Evolutionary conservation across 2,329 filamentous ascomycete species (phyloP).

Genomic region (Pseudogymnoascus sp.): DNA sequence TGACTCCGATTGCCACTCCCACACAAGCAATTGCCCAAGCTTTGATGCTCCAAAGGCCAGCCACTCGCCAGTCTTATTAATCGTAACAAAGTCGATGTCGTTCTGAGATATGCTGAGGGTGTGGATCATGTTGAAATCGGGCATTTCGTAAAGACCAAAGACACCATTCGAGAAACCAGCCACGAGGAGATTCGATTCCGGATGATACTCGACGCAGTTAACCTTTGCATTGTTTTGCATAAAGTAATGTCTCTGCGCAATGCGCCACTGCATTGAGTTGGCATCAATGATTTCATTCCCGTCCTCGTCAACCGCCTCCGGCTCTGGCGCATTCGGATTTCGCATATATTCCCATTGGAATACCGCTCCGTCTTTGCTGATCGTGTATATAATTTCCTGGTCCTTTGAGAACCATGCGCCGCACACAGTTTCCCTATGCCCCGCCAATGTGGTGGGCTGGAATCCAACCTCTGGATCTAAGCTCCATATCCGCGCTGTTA

Average conservation of each 20-base stretch:
- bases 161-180: slow-evolving; percentile 91
- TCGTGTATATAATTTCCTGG: slow-evolving; percentile 91
- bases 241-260: slow-evolving; percentile 86
- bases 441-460: slow-evolving; percentile 77
- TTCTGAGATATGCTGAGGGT: slow-evolving; percentile 90
- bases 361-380: slow-evolving; percentile 93
- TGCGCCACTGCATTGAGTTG: slow-evolving; percentile 75
- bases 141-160: slow-evolving; percentile 91
- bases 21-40: slow-evolving; percentile 89
- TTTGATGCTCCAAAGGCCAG: slow-evolving; percentile 93
- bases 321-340: slow-evolving; percentile 44
- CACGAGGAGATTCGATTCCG: slow-evolving; percentile 82
- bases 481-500: slow-evolving; percentile 94
- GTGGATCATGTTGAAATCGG: slow-evolving; percentile 92
- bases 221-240: slow-evolving; percentile 83
- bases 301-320: slow-evolving; percentile 45
- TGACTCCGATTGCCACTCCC: slow-evolving; percentile 99
- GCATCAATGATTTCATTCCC: slow-evolving; percentile 52
- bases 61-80: slow-evolving; percentile 95
- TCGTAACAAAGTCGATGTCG: slow-evolving; percentile 87
- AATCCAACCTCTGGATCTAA: slow-evolving; percentile 80
- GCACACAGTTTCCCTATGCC: slow-evolving; percentile 81
- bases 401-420: slow-evolving; percentile 96
- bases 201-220: slow-evolving; percentile 83
- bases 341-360: slow-evolving; percentile 84